Conservation (phyloP, 495 filamentous ascomycete genomes). For the Pyrenula massariospora region DNA sequence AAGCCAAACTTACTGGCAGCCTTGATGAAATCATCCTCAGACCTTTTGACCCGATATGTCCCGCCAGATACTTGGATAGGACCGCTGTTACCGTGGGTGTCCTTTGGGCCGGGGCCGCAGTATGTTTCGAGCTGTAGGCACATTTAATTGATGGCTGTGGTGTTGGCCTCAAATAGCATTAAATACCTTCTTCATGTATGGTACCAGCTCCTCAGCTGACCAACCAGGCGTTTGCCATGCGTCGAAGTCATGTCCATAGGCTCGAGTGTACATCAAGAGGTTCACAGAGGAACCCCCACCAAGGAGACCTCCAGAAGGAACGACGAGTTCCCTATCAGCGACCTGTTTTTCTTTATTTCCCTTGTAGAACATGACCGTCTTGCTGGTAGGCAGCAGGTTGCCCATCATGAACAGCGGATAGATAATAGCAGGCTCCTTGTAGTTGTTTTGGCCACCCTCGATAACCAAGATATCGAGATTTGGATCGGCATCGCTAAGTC, state of each 20-base stretch:
- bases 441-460: slow-evolving; percentile 3
- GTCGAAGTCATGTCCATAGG: slow-evolving; percentile 34
- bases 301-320: slow-evolving; percentile 40
- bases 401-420: slow-evolving; percentile 4
- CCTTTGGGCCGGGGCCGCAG: slow-evolving; percentile 23
- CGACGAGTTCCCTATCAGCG: slow-evolving; percentile 29
- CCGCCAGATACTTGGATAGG: slow-evolving; percentile 37
- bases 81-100: slow-evolving; percentile 34
- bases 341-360: slow-evolving; percentile 22
- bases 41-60: slow-evolving; percentile 11
- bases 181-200: slow-evolving; percentile 39
- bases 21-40: slow-evolving; percentile 28
- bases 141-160: background rate
- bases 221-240: slow-evolving; percentile 40
- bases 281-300: slow-evolving; percentile 52
- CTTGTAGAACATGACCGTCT: slow-evolving; percentile 6
- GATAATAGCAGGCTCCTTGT: slow-evolving; percentile 2
- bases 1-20: slow-evolving; percentile 29
- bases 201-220: slow-evolving; percentile 36
- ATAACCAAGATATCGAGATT: slow-evolving; percentile 4
- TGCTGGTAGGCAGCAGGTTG: slow-evolving; percentile 1
- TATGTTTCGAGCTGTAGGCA: slow-evolving; percentile 32
- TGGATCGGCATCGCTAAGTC: slow-evolving; percentile 5
- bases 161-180: background rate
- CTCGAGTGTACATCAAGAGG: slow-evolving; percentile 42